Conservation (phyloP, 2,329 filamentous ascomycete species). For the Pseudocercospora macadamiae region DNA sequence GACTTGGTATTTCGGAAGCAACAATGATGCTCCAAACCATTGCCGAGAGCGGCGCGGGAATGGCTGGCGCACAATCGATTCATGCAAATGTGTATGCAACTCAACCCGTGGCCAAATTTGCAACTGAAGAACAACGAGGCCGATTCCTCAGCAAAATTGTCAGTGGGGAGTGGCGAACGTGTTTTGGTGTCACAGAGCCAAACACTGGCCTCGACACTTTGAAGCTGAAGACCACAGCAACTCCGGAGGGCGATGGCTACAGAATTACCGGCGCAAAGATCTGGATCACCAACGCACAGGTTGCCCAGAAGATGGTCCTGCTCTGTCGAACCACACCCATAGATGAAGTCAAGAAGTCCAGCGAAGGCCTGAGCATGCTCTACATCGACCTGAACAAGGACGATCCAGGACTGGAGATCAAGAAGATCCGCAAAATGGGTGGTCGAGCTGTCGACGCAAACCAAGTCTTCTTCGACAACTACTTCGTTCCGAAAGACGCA, state of each 20-base stretch:
- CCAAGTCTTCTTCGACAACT: slow-evolving; percentile 85
- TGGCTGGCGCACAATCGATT: slow-evolving; percentile 66
- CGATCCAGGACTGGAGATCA: slow-evolving; percentile 64
- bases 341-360: slow-evolving; percentile 68
- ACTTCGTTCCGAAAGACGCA: slow-evolving; percentile 64
- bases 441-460: slow-evolving; percentile 81
- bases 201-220: slow-evolving; percentile 79
- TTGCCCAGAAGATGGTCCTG: slow-evolving; percentile 80
- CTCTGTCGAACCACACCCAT: slow-evolving; percentile 74
- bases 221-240: slow-evolving; percentile 67
- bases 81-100: slow-evolving; percentile 73
- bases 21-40: slow-evolving; percentile 83
- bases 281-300: slow-evolving; percentile 85
- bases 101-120: slow-evolving; percentile 74
- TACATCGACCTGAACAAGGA: slow-evolving; percentile 72
- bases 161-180: slow-evolving; percentile 69
- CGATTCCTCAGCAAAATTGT: slow-evolving; percentile 72
- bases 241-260: slow-evolving; percentile 64
- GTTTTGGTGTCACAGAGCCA: slow-evolving; percentile 85
- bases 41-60: slow-evolving; percentile 68
- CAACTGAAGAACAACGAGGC: slow-evolving; percentile 64
- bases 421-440: slow-evolving; percentile 82
- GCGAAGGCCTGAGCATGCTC: slow-evolving; percentile 77
- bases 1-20: slow-evolving; percentile 77
- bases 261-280: slow-evolving; percentile 78